Percentiles rank a stretch among this genome's conserved stretches.
Conservation (phyloP, 306 rosid species). For the Vigna unguiculata region DNA sequence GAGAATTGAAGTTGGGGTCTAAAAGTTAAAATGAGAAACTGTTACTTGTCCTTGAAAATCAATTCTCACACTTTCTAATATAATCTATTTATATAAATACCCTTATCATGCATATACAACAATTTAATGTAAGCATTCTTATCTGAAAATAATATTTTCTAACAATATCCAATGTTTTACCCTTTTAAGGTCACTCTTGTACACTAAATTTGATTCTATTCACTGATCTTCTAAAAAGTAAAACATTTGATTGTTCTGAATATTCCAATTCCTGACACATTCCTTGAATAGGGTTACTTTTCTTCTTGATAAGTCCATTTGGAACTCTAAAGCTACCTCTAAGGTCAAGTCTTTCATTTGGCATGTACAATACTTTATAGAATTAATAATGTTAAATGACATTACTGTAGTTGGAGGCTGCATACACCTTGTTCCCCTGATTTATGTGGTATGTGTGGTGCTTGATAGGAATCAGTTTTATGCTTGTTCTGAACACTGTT, state of each 20-base stretch:
- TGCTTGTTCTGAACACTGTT: too few species aligned
- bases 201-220: constrained; percentile 1
- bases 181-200: constrained; percentile 10
- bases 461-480: background rate
- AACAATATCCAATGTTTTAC: background rate
- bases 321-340: constrained; percentile 3
- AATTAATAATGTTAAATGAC: background rate
- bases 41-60: constrained; percentile 4
- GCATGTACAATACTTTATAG: background rate
- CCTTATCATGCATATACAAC: constrained; percentile 1
- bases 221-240: background rate
- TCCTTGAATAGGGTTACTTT: constrained; percentile 19
- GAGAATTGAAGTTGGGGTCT: constrained; percentile 17
- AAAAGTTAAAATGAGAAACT: background rate
- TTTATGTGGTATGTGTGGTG: constrained; percentile 3
- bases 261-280: background rate
- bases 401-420: background rate
- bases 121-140: background rate
- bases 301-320: constrained; percentile 30
- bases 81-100: constrained; percentile 12
- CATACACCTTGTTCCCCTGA: background rate
- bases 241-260: too few species aligned
- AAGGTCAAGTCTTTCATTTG: constrained; percentile 34
- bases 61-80: constrained; percentile 5
- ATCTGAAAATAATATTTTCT: constrained; percentile 9